These are phyloP conservation scores for Naganishia cerealis DNA, from an alignment of 1,284 basidiomycete species.

Conservation along the genomic window DNA sequence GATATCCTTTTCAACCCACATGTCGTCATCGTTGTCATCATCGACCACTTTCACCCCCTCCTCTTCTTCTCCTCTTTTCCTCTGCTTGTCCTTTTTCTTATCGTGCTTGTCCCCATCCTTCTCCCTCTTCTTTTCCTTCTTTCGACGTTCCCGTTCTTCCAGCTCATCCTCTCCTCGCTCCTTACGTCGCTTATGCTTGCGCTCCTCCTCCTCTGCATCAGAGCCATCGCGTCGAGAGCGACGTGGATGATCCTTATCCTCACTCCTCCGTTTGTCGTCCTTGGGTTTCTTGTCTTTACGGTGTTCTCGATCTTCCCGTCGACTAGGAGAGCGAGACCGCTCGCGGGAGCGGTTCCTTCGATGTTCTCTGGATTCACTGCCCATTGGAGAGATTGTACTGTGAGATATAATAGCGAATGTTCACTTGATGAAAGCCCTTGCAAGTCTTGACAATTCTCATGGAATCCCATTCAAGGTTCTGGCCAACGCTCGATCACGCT, in stretches of 20 bases:
- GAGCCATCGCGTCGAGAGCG: conserved; percentile 16
- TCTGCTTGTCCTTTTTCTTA: conserved; percentile 29
- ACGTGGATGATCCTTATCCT: conserved; percentile 14
- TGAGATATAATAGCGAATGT: too few relatives aligned
- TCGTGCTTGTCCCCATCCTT: conserved; percentile 38
- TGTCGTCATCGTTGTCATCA: conserved; percentile 67
- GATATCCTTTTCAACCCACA: conserved; percentile 86
- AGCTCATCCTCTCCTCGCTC: conserved; percentile 54
- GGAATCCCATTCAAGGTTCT: too few relatives aligned
- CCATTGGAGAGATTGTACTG: conserved; percentile 1
- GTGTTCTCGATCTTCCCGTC: conserved; percentile 9
- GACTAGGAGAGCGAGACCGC: conserved; percentile 19
- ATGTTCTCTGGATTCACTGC: conserved; percentile 6
- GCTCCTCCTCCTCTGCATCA: conserved; percentile 36
- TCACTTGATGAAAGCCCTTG: too few relatives aligned
- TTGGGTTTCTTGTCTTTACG: conserved; percentile 21
- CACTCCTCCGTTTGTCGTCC: conserved; percentile 16
- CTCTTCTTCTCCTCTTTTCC: conserved; percentile 35
- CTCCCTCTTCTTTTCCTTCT: conserved; percentile 47
- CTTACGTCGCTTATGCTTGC: conserved; percentile 38
- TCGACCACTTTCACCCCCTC: conserved; percentile 59
- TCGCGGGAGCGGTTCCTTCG: conserved; percentile 6
- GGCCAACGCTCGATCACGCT: too few relatives aligned
- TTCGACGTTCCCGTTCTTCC: conserved; percentile 52
- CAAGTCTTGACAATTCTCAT: too few relatives aligned